Conservation (phyloP, 768 basidiomycete species). For the Boletus huronensis region DNA sequence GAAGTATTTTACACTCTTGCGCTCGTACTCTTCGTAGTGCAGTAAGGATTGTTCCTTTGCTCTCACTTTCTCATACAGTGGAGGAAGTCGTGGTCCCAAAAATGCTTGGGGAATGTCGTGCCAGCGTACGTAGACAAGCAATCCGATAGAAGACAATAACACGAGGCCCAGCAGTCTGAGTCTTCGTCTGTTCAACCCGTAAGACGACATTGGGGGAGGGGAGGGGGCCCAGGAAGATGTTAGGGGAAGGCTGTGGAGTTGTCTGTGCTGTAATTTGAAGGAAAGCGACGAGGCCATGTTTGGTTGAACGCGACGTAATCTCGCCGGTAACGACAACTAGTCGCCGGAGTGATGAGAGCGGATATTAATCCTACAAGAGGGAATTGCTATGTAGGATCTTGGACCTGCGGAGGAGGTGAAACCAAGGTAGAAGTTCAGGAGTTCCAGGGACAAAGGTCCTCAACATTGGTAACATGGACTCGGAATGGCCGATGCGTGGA, state of each 20-base stretch:
- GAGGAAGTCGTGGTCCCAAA: conserved; percentile 28
- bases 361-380: background rate
- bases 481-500: background rate
- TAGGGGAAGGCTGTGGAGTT: background rate
- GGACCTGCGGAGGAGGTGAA: background rate
- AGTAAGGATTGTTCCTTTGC: conserved; percentile 38
- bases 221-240: background rate
- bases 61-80: conserved; percentile 39
- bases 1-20: conserved; percentile 39
- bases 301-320: background rate
- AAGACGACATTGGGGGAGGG: conserved; percentile 17
- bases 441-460: background rate
- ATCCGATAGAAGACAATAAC: conserved; percentile 6
- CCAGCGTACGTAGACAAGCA: conserved; percentile 14
- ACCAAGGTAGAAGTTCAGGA: background rate
- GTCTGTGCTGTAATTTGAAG: conserved; percentile 5
- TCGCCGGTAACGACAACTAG: background rate
- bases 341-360: background rate
- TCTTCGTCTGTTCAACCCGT: conserved; percentile 25
- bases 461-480: background rate
- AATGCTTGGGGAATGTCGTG: background rate
- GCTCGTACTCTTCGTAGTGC: conserved; percentile 39
- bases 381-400: background rate
- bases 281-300: background rate
- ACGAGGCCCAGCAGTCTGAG: conserved; percentile 11